A percentile compares a stretch with the other conserved stretches of the same genome.
These are phyloP conservation scores for Cryptococcus neoformans DNA, from an alignment of 1,284 basidiomycete species.

Conservation along the genomic window DNA sequence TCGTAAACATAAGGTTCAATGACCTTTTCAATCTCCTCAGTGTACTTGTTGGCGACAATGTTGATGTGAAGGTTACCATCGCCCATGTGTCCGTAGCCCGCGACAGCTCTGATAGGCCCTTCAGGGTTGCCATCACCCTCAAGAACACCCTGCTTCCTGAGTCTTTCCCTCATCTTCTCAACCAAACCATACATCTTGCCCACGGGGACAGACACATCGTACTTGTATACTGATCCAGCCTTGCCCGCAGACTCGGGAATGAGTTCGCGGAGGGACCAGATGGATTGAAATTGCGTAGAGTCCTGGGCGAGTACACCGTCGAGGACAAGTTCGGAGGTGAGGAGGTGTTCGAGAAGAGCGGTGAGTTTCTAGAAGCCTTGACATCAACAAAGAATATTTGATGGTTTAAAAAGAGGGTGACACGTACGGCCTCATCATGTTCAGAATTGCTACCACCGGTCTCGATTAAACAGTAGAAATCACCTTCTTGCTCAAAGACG, in stretches of 20 bases:
- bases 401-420: background rate
- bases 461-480: constrained; percentile 89
- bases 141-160: constrained; percentile 70
- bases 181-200: constrained; percentile 87
- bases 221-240: constrained; percentile 95
- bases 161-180: constrained; percentile 70
- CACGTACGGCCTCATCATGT: constrained; percentile 84
- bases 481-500: constrained; percentile 62
- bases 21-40: constrained; percentile 75
- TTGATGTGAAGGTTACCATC: constrained; percentile 99
- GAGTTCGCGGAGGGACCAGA: constrained; percentile 94
- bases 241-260: constrained; percentile 92
- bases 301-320: constrained; percentile 94
- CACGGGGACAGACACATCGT: constrained; percentile 91
- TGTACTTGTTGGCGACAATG: constrained; percentile 80
- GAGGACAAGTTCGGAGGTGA: constrained; percentile 75
- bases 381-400: background rate
- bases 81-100: constrained; percentile 95
- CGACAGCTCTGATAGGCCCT: constrained; percentile 68
- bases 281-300: constrained; percentile 78
- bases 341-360: constrained; percentile 71
- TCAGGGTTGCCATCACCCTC: constrained; percentile 57
- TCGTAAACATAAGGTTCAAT: constrained; percentile 97
- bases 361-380: constrained; percentile 74
- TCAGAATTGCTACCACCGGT: constrained; percentile 92